Conservation (phyloP, 1,284 basidiomycete species). For the Trametes hirsuta region DNA sequence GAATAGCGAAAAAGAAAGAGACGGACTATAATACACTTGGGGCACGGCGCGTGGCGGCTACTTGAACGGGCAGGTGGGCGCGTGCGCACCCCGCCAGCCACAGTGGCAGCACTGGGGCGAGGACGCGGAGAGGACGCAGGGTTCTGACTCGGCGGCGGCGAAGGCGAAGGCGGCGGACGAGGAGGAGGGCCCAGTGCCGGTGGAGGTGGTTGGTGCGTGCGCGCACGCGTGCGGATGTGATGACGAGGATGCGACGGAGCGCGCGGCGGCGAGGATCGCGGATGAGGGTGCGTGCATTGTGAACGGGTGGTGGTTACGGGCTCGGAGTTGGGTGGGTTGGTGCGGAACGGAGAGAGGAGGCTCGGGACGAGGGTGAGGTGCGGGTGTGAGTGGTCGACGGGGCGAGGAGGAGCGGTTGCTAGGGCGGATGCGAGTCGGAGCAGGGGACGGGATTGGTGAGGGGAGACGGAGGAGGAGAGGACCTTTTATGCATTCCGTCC, state of each 20-base stretch:
- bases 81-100: conserved; percentile 67
- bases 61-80: conserved; percentile 70
- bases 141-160: conserved; percentile 18
- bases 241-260: conserved; percentile 22
- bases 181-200: conserved; percentile 3
- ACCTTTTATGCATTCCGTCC: conserved; percentile 20
- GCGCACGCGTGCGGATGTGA: conserved; percentile 16
- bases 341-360: conserved; percentile 10
- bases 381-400: conserved; percentile 4
- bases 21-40: conserved; percentile 23
- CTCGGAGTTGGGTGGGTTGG: conserved; percentile 12
- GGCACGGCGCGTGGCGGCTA: conserved; percentile 18
- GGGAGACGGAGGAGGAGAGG: conserved; percentile 22
- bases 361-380: conserved; percentile 14
- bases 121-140: conserved; percentile 39
- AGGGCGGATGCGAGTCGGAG: background rate
- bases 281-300: conserved; percentile 28
- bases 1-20: conserved; percentile 16
- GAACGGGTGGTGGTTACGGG: conserved; percentile 14
- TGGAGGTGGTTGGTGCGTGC: conserved; percentile 9
- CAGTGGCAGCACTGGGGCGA: conserved; percentile 78
- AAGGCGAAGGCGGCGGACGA: conserved; percentile 24
- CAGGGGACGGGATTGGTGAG: conserved; percentile 24
- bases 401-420: conserved; percentile 11
- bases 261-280: conserved; percentile 18